Evolutionary conservation across 331 rosid genomes (phyloP).

Genomic region (Phaseolus coccineus): DNA sequence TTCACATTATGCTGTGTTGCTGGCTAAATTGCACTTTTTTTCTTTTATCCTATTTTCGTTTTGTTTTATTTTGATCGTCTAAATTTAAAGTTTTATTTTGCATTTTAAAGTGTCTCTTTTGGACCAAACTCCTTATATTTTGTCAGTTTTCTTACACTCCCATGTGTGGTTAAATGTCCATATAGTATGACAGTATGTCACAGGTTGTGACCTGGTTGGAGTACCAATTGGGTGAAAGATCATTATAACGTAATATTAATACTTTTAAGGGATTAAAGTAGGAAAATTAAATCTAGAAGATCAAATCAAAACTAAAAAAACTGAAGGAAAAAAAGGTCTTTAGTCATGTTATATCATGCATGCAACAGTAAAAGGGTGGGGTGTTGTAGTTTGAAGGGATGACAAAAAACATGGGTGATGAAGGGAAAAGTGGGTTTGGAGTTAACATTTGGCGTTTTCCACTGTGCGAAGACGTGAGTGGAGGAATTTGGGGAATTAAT

Average conservation of each 20-base stretch:
- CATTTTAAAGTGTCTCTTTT: not conserved
- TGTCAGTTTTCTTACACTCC: not conserved
- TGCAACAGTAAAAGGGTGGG: slow-evolving; percentile 17
- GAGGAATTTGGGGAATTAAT: slow-evolving; percentile 55
- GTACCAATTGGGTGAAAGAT: not conserved
- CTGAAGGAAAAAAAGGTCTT: not conserved
- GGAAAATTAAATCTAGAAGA: not conserved
- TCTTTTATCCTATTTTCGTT: not conserved
- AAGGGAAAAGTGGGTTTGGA: slow-evolving; percentile 9
- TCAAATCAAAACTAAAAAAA: not conserved
- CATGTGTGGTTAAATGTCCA: not conserved
- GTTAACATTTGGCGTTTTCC: slow-evolving; percentile 38
- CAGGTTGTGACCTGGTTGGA: not conserved
- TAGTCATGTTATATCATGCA: slow-evolving; percentile 48
- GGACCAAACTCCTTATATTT: not conserved
- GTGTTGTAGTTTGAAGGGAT: not conserved
- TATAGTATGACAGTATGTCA: not conserved
- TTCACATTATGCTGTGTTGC: slow-evolving; percentile 34
- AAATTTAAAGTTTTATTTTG: not conserved
- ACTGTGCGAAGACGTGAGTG: slow-evolving; percentile 46
- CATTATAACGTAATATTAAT: not conserved
- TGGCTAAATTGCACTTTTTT: not conserved
- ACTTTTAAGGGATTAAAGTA: not conserved
- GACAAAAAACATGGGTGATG: slow-evolving; percentile 27
- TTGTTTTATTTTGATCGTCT: not conserved